Evolutionary conservation across 23 red algal species (phyloP).

Genomic region (Gracilaria caudata): DNA sequence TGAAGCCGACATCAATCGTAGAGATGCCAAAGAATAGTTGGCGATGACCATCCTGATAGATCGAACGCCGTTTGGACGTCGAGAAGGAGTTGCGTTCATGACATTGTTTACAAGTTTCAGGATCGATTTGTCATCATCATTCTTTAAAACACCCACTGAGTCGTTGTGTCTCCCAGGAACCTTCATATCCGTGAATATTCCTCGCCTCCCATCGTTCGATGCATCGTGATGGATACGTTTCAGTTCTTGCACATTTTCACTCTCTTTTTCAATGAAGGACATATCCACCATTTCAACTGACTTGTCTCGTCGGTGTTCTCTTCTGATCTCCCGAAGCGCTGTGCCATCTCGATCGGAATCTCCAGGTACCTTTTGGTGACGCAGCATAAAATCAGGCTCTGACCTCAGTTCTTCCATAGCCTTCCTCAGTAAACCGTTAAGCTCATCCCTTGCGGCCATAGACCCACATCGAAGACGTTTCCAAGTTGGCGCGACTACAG

Average conservation of each 20-base stretch:
- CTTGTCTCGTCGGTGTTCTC: constrained; percentile 33
- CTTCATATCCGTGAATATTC: constrained; percentile 61
- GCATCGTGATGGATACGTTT: constrained; percentile 67
- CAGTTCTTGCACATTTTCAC: constrained; percentile 49
- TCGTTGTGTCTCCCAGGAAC: constrained; percentile 32
- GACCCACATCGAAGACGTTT: constrained; percentile 64
- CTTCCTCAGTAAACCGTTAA: constrained; percentile 58
- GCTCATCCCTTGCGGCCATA: constrained; percentile 36
- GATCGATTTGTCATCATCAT: constrained; percentile 10
- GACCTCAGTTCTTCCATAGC: constrained; percentile 47
- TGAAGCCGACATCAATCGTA: constrained; percentile 11
- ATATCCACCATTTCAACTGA: constrained; percentile 65
- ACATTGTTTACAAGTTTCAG: constrained; percentile 5
- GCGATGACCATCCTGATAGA: constrained; percentile 44
- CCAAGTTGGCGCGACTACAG: constrained; percentile 30
- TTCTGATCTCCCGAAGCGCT: constrained; percentile 12
- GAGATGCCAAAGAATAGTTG: constrained; percentile 2
- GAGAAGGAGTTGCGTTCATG: neutral
- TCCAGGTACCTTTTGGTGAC: neutral
- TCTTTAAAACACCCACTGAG: neutral
- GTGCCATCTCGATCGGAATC: constrained; percentile 4
- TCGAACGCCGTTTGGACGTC: constrained; percentile 6
- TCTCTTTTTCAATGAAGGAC: constrained; percentile 16
- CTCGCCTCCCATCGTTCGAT: constrained; percentile 55
- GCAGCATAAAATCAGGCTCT: constrained; percentile 16